Conservation (phyloP, 2,329 filamentous ascomycete species). For the Trichoderma sp. region DNA sequence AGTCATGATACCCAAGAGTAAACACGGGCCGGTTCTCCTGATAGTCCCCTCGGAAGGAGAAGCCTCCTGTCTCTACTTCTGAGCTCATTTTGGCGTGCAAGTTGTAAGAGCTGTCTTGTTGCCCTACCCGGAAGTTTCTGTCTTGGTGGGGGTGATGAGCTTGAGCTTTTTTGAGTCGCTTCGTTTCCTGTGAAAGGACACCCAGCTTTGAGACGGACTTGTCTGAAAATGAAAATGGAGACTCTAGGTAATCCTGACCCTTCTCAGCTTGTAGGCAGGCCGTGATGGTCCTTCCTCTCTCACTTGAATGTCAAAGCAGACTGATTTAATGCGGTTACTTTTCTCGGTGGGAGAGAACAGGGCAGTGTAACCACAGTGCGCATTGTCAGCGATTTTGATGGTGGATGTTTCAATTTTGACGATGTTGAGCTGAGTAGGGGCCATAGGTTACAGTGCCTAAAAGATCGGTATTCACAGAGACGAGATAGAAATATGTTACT, state of each 20-base stretch:
- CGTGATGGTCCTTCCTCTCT: not conserved
- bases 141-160: not conserved
- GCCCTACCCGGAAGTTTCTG: not conserved
- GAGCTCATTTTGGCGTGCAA: not conserved
- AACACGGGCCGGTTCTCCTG: constrained; percentile 47
- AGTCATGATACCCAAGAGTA: constrained; percentile 75
- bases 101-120: not conserved
- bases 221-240: not conserved
- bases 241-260: not conserved
- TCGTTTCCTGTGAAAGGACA: not conserved
- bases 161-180: not conserved
- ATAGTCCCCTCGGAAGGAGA: not conserved
- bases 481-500: not conserved
- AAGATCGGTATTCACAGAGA: not conserved
- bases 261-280: not conserved
- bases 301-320: not conserved
- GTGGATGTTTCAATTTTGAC: not conserved
- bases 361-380: constrained; percentile 20
- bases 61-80: constrained; percentile 11
- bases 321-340: not conserved
- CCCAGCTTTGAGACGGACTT: not conserved
- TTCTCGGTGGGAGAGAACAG: constrained; percentile 10
- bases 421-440: not conserved
- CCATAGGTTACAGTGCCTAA: not conserved
- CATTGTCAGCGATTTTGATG: not conserved